A percentile compares a stretch with the other conserved stretches of the same genome.
Conservation (phyloP, 352 stramenopile species). For the Detonula confervacea region DNA sequence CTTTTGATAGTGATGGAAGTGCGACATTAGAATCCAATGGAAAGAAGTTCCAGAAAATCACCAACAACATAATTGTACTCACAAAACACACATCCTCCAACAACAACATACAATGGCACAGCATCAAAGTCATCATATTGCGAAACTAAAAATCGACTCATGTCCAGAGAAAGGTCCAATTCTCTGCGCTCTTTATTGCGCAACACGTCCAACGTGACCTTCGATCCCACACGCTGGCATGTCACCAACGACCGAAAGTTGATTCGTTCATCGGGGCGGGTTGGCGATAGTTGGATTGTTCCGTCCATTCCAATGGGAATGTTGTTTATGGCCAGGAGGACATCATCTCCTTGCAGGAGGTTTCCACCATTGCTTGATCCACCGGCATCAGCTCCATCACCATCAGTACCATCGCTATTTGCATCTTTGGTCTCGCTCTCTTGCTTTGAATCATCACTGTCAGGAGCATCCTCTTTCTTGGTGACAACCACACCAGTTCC, state of each 20-base stretch:
- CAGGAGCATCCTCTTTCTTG: not conserved
- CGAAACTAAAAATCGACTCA: conserved; percentile 38
- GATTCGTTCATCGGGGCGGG: conserved; percentile 50
- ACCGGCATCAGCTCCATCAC: not conserved
- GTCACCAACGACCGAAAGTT: conserved; percentile 45
- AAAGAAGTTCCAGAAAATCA: not conserved
- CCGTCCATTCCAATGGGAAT: conserved; percentile 45
- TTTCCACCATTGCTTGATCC: conserved; percentile 1
- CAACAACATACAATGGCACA: conserved; percentile 42
- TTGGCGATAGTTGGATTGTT: conserved; percentile 39
- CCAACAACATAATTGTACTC: conserved; percentile 2
- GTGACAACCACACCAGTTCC: no score
- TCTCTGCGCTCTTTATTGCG: conserved; percentile 25
- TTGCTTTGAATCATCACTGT: not conserved
- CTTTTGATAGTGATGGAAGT: conserved; percentile 5
- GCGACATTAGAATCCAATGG: no score
- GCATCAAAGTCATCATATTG: conserved; percentile 56
- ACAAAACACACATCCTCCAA: conserved; percentile 53
- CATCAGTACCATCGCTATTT: not conserved
- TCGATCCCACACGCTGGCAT: conserved; percentile 24
- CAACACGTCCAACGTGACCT: conserved; percentile 38
- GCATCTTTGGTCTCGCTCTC: no score
- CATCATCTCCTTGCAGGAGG: conserved; percentile 40
- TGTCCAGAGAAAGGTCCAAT: conserved; percentile 18
- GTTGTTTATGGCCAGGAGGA: conserved; percentile 45